Evolutionary conservation across 129 eudicot genomes (phyloP).

Genomic region (Flaveria ramosissima): DNA sequence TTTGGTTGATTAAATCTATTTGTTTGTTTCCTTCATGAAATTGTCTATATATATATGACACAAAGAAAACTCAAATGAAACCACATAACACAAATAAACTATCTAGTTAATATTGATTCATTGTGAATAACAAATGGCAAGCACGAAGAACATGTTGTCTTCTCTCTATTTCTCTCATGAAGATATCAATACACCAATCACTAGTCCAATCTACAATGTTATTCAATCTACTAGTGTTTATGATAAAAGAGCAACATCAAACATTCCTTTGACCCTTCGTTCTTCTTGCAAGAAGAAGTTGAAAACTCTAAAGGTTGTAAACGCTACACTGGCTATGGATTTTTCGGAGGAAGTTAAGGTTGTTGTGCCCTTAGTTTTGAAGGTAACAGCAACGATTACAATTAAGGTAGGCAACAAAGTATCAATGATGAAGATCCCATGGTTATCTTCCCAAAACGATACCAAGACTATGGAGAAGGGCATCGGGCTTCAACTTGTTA

Average conservation of each 20-base stretch:
- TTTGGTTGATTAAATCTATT: not conserved
- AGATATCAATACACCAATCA: slow-evolving; percentile 14
- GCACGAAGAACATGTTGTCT: slow-evolving; percentile 21
- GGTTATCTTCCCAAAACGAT: slow-evolving; percentile 47
- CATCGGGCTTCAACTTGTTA: slow-evolving; percentile 68
- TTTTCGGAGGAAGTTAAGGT: slow-evolving; percentile 34
- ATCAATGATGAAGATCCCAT: slow-evolving; percentile 54
- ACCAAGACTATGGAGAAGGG: slow-evolving; percentile 40
- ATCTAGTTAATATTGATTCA: not conserved
- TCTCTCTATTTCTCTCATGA: slow-evolving; percentile 11
- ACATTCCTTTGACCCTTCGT: slow-evolving; percentile 5
- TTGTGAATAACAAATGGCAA: slow-evolving; percentile 5
- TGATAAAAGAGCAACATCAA: slow-evolving; percentile 3
- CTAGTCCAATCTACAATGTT: not conserved
- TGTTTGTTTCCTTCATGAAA: not conserved
- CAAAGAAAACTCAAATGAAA: not conserved
- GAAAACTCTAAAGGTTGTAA: slow-evolving; percentile 21
- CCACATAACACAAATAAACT: not conserved
- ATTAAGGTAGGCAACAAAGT: slow-evolving; percentile 17
- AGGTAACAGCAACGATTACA: slow-evolving; percentile 26
- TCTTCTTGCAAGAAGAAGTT: slow-evolving; percentile 25
- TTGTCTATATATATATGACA: not conserved
- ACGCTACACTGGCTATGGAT: slow-evolving; percentile 40
- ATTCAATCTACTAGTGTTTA: not conserved
- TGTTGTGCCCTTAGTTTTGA: slow-evolving; percentile 38